phyloP scores from a whole-genome alignment of 805 yeast genomes.

The Metschnikowia drakensbergensis region DNA sequence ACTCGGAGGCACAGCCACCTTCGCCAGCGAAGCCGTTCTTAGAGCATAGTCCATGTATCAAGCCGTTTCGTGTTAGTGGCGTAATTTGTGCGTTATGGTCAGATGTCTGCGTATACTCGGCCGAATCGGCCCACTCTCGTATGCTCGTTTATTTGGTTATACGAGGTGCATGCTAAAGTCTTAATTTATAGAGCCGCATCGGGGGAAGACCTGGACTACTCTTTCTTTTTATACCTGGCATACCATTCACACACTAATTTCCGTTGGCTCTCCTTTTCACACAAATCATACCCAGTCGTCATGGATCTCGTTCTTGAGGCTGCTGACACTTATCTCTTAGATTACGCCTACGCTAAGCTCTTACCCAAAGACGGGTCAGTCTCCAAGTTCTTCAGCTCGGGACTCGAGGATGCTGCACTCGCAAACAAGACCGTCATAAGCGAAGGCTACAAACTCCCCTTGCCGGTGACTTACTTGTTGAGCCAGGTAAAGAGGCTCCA shows the following conservation, averaged over 20 bases:
- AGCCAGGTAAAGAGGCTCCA: conserved; percentile 22
- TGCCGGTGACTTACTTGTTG: conserved; percentile 13
- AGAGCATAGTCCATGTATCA: neutral
- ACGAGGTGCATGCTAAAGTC: conserved; percentile 1
- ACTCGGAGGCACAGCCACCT: neutral
- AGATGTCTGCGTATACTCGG: conserved; percentile 7
- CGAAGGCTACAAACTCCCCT: conserved; percentile 15
- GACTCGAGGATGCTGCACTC: conserved; percentile 11
- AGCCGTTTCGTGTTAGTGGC: neutral
- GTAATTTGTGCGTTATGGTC: conserved; percentile 1
- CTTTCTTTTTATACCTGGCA: neutral
- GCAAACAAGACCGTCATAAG: conserved; percentile 14
- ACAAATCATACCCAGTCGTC: neutral
- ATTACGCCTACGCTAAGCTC: conserved; percentile 63
- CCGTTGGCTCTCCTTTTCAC: neutral
- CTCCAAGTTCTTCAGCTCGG: conserved; percentile 21
- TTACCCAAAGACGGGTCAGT: conserved; percentile 56
- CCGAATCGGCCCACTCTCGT: conserved; percentile 14
- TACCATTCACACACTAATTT: neutral
- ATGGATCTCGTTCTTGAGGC: conserved; percentile 94
- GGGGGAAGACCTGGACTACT: neutral
- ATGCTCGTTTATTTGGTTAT: conserved; percentile 11
- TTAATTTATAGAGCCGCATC: conserved; percentile 3
- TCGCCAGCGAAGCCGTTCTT: neutral
- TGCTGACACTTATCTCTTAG: conserved; percentile 69